A percentile compares a stretch with the other conserved stretches of the same genome.
phyloP scores from a whole-genome alignment of 129 eudicot species.

The Smallanthus sonchifolius region DNA sequence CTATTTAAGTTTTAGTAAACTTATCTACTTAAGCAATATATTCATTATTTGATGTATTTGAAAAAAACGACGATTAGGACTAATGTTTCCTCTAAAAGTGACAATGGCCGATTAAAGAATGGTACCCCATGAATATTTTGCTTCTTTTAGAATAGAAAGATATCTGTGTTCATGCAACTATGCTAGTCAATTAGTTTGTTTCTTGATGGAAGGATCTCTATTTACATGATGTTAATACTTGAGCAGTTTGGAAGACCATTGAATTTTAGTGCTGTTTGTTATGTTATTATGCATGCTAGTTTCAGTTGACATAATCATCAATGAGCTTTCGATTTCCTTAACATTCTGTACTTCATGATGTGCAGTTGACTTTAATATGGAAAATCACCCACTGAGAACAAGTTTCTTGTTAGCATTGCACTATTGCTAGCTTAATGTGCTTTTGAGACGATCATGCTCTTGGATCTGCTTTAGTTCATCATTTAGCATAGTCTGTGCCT shows the following conservation, averaged over 20 bases:
- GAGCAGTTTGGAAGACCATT: background rate
- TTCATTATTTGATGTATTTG: background rate
- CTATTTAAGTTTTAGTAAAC: background rate
- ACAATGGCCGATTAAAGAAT: background rate
- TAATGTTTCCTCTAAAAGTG: background rate
- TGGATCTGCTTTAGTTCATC: background rate
- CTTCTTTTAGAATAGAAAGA: background rate
- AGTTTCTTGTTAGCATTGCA: conserved; percentile 12
- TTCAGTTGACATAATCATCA: background rate
- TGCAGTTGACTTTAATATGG: background rate
- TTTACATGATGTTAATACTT: conserved; percentile 6
- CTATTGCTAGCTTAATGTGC: conserved; percentile 11
- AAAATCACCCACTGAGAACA: background rate
- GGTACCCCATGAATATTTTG: background rate
- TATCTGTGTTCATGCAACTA: background rate
- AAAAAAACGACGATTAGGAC: background rate
- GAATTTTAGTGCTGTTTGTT: background rate
- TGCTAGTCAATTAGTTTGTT: background rate
- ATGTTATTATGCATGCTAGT: background rate
- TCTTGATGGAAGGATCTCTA: background rate
- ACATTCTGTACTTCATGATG: background rate
- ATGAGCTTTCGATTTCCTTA: conserved; percentile 9
- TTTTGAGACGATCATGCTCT: conserved; percentile 15
- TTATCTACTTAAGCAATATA: background rate
- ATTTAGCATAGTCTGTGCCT: background rate